Conservation (phyloP, 1,139 yeast species). For the Nakaseomyces delphensis region DNA sequence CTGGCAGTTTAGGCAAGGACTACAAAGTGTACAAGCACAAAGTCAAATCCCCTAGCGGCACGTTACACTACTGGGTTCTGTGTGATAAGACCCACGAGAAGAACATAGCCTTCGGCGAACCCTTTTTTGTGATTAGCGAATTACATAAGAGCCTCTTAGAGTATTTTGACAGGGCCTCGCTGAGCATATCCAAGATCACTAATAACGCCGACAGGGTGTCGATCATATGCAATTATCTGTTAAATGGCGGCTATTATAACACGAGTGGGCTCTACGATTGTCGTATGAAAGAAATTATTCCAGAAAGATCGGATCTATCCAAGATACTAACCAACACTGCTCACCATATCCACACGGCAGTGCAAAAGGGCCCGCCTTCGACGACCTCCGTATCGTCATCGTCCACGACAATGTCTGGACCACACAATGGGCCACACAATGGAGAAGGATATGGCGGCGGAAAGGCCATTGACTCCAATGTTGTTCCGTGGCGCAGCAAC, state of each 20-base stretch:
- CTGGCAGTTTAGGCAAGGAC: slow-evolving; percentile 19
- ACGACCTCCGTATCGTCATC: neutral
- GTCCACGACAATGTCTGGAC: neutral
- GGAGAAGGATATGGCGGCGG: slow-evolving; percentile 6
- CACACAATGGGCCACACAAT: neutral
- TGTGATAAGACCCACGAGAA: neutral
- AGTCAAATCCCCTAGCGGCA: neutral
- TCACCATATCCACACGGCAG: slow-evolving; percentile 22
- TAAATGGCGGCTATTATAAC: slow-evolving; percentile 70
- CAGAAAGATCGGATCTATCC: slow-evolving; percentile 41
- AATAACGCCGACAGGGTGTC: slow-evolving; percentile 28
- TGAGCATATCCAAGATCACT: slow-evolving; percentile 21
- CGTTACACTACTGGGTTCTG: neutral
- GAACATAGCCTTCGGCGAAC: slow-evolving; percentile 8
- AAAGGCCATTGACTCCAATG: no score
- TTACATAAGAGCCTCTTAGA: slow-evolving; percentile 22
- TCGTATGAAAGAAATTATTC: slow-evolving; percentile 59
- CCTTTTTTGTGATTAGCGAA: slow-evolving; percentile 19
- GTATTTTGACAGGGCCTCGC: slow-evolving; percentile 27
- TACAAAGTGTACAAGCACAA: slow-evolving; percentile 16
- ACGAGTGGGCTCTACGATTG: slow-evolving; percentile 44
- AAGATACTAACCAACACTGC: slow-evolving; percentile 37
- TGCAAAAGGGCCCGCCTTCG: slow-evolving; percentile 8
- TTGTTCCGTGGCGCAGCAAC: slow-evolving; percentile 66
- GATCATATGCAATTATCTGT: slow-evolving; percentile 35